Evolutionary conservation across 2,329 filamentous ascomycete genomes (phyloP).

Genomic region (Diaporthe sp.): DNA sequence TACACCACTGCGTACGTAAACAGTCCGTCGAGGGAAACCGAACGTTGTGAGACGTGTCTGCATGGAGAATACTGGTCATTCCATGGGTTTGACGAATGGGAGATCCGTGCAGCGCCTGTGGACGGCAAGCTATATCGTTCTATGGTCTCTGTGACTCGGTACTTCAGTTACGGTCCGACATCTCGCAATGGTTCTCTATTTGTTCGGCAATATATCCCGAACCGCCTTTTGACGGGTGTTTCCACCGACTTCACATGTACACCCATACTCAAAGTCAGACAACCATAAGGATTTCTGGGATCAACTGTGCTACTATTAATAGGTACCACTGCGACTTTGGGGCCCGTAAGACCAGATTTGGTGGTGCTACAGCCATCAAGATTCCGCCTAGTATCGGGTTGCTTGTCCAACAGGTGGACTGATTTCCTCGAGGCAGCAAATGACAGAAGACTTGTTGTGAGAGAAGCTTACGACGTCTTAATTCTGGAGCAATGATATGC

Average conservation of each 20-base stretch:
- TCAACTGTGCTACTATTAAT: not conserved
- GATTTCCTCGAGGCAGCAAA: not conserved
- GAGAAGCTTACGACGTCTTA: not conserved
- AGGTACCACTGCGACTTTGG: not conserved
- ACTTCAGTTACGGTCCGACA: no score
- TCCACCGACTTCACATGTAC: not conserved
- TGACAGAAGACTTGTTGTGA: not conserved
- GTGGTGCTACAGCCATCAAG: not conserved
- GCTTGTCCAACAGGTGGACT: not conserved
- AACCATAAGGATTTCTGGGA: not conserved
- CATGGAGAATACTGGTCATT: not conserved
- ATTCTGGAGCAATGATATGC: not conserved
- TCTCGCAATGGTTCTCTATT: not conserved
- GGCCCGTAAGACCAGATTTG: not conserved
- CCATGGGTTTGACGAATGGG: not conserved
- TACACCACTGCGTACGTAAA: not conserved
- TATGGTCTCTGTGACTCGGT: no score
- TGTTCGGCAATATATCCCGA: not conserved
- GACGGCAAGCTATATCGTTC: no score
- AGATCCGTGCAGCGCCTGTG: not conserved
- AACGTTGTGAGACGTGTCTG: not conserved
- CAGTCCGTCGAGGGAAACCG: not conserved
- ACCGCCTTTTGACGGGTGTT: not conserved
- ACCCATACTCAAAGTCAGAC: not conserved
- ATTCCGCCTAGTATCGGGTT: not conserved